Percentiles rank a stretch among this genome's conserved stretches.
These are phyloP conservation scores for Carex kokanica DNA, from an alignment of 176 grass and related monocot species.

Conservation along the genomic window DNA sequence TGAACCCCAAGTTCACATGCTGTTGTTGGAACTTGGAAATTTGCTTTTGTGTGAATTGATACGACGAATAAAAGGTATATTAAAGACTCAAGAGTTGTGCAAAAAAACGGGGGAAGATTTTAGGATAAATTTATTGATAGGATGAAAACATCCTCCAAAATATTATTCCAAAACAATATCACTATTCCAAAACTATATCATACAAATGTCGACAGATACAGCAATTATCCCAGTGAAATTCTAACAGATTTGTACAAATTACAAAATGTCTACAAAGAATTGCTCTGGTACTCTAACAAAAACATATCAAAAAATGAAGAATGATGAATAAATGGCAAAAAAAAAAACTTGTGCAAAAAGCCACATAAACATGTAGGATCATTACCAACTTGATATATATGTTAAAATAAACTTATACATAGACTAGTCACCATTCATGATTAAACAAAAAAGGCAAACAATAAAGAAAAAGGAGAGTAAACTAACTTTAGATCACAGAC, in stretches of 20 bases:
- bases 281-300: not conserved
- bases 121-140: not conserved
- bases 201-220: not conserved
- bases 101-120: not conserved
- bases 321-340: not conserved
- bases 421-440: constrained; percentile 13
- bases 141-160: not conserved
- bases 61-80: not conserved
- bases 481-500: constrained; percentile 20
- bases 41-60: not conserved
- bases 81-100: no score
- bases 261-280: not conserved
- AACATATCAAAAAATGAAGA: not conserved
- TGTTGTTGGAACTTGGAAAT: not conserved
- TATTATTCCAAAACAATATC: not conserved
- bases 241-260: not conserved
- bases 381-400: constrained; percentile 13
- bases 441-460: constrained; percentile 9
- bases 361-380: not conserved
- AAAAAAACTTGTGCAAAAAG: not conserved
- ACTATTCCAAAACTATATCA: not conserved
- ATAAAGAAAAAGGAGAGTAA: constrained; percentile 11
- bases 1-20: not conserved
- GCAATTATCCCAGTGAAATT: not conserved
- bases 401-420: constrained; percentile 24